phyloP scores from a whole-genome alignment of 805 yeast species.

The Saccharomycopsis sp. region DNA sequence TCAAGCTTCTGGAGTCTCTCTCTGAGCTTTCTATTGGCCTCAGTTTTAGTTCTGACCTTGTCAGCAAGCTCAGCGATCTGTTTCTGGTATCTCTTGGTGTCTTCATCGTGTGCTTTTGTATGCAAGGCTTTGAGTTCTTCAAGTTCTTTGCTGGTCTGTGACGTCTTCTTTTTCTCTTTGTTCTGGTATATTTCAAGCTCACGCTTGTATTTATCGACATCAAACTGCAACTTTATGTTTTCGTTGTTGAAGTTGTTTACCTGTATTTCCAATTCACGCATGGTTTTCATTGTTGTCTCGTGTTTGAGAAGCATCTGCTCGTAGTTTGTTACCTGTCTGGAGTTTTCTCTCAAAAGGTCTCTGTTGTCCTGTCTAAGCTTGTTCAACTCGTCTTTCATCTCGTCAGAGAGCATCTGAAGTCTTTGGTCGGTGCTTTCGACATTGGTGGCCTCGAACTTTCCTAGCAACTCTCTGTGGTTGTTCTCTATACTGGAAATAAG shows the following conservation, averaged over 20 bases:
- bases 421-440: conserved; percentile 43
- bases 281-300: conserved; percentile 1
- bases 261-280: conserved; percentile 14
- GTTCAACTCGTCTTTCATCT: conserved; percentile 15
- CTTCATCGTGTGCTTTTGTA: conserved; percentile 1
- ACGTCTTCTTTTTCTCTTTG: background rate
- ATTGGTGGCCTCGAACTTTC: conserved; percentile 37
- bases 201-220: conserved; percentile 10
- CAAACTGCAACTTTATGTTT: conserved; percentile 10
- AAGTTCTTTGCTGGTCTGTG: conserved; percentile 3
- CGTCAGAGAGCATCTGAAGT: conserved; percentile 16
- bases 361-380: conserved; percentile 15
- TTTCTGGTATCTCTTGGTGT: conserved; percentile 6
- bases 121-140: conserved; percentile 1
- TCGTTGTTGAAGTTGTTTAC: conserved; percentile 16
- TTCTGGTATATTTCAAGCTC: background rate
- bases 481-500: conserved; percentile 16
- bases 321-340: conserved; percentile 5
- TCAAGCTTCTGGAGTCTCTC: conserved; percentile 5
- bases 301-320: conserved; percentile 12
- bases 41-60: conserved; percentile 13
- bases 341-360: conserved; percentile 16
- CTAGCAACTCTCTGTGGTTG: conserved; percentile 32
- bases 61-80: conserved; percentile 8
- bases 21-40: conserved; percentile 5